Evolutionary conservation across 2,329 filamentous ascomycete genomes (phyloP).

Genomic region (Fusarium buharicum): DNA sequence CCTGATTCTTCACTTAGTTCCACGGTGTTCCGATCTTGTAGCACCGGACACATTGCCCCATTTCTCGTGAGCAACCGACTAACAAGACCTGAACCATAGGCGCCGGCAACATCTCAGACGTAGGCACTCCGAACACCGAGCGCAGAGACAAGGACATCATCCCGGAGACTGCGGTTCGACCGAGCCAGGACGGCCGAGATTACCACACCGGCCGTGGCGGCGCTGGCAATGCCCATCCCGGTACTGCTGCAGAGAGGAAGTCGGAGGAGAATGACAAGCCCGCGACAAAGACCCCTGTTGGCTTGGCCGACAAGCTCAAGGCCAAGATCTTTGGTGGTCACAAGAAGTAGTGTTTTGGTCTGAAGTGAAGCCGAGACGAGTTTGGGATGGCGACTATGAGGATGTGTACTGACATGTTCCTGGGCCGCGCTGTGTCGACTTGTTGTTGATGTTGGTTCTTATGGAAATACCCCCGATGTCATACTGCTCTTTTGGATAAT

Average conservation of each 20-base stretch:
- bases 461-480: constrained; percentile 44
- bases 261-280: constrained; percentile 47
- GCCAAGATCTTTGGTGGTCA: constrained; percentile 62
- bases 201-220: constrained; percentile 70
- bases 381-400: constrained; percentile 6
- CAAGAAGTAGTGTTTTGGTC: constrained; percentile 54
- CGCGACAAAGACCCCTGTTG: constrained; percentile 47
- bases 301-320: constrained; percentile 69
- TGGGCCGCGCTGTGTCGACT: constrained; percentile 1
- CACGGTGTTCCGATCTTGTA: background rate
- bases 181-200: constrained; percentile 59
- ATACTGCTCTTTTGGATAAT: constrained; percentile 24
- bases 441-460: constrained; percentile 34
- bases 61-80: constrained; percentile 2
- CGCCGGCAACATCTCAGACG: constrained; percentile 67
- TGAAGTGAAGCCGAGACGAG: constrained; percentile 1
- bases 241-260: constrained; percentile 49
- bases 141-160: constrained; percentile 64
- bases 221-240: constrained; percentile 64
- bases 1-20: constrained; percentile 1
- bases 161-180: constrained; percentile 62
- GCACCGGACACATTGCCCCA: background rate
- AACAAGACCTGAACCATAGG: constrained; percentile 51
- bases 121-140: constrained; percentile 50
- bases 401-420: constrained; percentile 5